Base-by-base conservation (phyloP, 2,329 filamentous ascomycete species). In the Akanthomyces uredinophilus region DNA sequence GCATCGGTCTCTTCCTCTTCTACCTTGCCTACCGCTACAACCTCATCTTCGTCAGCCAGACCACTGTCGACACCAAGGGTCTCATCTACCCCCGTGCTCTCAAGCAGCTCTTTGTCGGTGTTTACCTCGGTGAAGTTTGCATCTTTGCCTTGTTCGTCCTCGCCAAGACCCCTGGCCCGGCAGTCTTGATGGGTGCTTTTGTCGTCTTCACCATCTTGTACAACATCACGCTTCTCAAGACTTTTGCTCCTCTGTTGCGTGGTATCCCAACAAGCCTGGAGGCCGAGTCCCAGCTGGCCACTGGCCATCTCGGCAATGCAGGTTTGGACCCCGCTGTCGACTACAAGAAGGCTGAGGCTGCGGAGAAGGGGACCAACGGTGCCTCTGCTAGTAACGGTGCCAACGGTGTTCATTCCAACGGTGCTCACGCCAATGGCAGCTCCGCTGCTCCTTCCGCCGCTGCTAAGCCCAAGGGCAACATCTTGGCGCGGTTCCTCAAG, bases 1-100 rank as follows among this genome's bases (percentile, higher is more conserved):
- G 88, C 1, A 78, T 93, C 44, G 92, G 89, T 39, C 83, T 96
- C 65, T 84, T 80, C 47, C 78, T 96, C 54, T 91, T 96, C 78
- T 95, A 96, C 74, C 81, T 91, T 58, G 89, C 91, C 60, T 96
- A 92, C 78, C 85, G 90, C 43, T 96, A 96, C 81, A 93, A 94
- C 75, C 75, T 96, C 59, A 80, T 96, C 24, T 96, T 91, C 72
- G 90, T 95, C 16, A 88, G 86, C 53, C 89, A 92, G 67, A 83
- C 89, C 14, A 80, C 87, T 65, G 87, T 96, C 65, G 93, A 98
- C 71, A 96, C 92, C 53, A 91, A 91, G 70, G 94, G 95, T 54
- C 86, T 94, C 24, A 87, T 92, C 69, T 98, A 96, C 71, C 89
- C 92, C 1, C 89, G 91, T 27, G 93, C 91, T 5, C 82, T 98